Base-by-base conservation (phyloP, 345 rosid species). In the Xanthoceras sorbifolium region DNA sequence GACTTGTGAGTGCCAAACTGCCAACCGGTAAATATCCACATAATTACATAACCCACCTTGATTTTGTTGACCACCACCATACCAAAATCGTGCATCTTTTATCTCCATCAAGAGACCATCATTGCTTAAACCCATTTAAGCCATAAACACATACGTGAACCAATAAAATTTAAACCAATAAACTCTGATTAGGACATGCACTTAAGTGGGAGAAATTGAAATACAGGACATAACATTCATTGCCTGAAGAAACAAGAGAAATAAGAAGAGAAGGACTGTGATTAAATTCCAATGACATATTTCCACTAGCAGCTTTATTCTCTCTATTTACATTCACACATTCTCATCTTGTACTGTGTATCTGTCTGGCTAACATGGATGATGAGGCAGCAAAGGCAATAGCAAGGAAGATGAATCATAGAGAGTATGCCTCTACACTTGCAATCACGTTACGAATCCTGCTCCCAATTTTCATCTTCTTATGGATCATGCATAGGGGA, bases 401-500 rank as follows among this genome's bases (percentile, higher is more conserved):
- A 64, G 48, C 11, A 38, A 69, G 55, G 82, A 75, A 68, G 66
- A 52, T 42, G 76, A 72, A 71, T 10, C 73, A 38, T 31, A 29
- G 50, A 59, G 67, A 52, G 10, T 9, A 44, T 17, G n/a, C 60
- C 8, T 10, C 66, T 15, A 6, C 73, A 42, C 77, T 52, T 0
- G 76, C 54, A 9, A 72, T 73, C 50, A 71, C 60, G n/a, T 7
- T 78, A 62, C 77, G 77, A 0, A 36, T 78, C 32, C n/a, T 79
- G 11, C 17, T 75, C 28, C 77, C 80, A 5, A 77, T 73, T 81
- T 31, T 38, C 5, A 10, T 79, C 73, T 64, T 84, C 32, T 22
- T 86, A 22, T 84, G 80, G 68, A 76, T 82, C 42, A 80, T 82
- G 31, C 71, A 42, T 18, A 63, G 73, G 1, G 85, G 83, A 9